phyloP scores from a whole-genome alignment of 1,284 basidiomycete species.

The Trametes hirsuta region DNA sequence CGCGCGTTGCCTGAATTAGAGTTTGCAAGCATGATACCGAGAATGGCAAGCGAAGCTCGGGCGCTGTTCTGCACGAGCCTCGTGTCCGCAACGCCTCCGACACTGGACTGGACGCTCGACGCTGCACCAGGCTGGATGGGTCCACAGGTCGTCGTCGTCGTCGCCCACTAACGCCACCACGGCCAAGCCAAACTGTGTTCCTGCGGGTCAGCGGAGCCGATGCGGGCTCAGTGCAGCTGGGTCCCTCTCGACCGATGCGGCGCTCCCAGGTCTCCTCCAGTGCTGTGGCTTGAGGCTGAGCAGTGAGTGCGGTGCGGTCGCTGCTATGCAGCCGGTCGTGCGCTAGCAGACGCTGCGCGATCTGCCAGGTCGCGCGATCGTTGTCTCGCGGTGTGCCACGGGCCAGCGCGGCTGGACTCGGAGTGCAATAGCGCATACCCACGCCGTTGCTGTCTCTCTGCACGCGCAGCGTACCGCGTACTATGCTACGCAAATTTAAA shows the following conservation, averaged over 20 bases:
- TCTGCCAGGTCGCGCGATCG: neutral
- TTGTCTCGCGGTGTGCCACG: neutral
- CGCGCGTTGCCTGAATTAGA: conserved; percentile 8
- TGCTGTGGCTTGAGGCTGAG: neutral
- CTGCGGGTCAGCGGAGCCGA: neutral
- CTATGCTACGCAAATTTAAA: neutral
- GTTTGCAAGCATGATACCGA: neutral
- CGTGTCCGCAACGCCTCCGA: too few species aligned
- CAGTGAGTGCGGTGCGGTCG: neutral
- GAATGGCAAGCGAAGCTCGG: neutral
- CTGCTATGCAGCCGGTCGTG: neutral
- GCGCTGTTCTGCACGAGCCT: neutral
- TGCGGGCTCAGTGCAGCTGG: neutral
- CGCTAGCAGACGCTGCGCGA: neutral
- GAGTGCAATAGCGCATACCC: too few species aligned
- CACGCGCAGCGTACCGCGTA: neutral
- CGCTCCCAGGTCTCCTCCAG: neutral
- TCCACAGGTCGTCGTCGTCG: too few species aligned
- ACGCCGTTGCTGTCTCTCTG: neutral
- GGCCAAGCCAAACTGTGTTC: conserved; percentile 1
- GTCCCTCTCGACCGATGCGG: neutral
- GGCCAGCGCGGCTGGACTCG: neutral
- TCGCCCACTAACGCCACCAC: neutral
- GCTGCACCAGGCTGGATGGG: neutral
- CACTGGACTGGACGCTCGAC: neutral